Conservation (phyloP, 345 rosid species). For the Pelargonium nanum region DNA sequence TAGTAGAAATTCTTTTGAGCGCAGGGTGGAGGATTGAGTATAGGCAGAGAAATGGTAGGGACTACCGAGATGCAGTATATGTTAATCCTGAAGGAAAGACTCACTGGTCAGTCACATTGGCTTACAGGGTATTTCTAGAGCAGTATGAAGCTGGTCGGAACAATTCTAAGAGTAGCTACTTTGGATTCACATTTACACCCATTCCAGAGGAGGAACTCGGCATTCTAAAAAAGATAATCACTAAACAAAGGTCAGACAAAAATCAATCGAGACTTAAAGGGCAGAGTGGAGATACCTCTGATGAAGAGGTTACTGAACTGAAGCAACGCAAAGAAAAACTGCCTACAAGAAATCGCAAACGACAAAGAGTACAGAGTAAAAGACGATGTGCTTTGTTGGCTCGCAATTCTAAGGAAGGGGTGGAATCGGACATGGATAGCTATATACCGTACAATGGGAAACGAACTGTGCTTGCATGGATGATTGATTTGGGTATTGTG, state of each 20-base stretch:
- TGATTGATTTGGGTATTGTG: slow-evolving; percentile 61
- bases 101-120: slow-evolving; percentile 91
- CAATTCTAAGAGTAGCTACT: slow-evolving; percentile 25
- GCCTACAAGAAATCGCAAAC: slow-evolving; percentile 31
- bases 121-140: slow-evolving; percentile 54
- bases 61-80: slow-evolving; percentile 73
- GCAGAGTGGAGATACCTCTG: slow-evolving; percentile 17
- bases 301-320: slow-evolving; percentile 19
- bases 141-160: slow-evolving; percentile 31
- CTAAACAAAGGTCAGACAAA: slow-evolving; percentile 41
- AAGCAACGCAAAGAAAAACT: slow-evolving; percentile 23
- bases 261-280: slow-evolving; percentile 29
- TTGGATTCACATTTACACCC: slow-evolving; percentile 50
- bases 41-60: slow-evolving; percentile 55
- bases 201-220: slow-evolving; percentile 59
- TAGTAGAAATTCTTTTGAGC: slow-evolving; percentile 49
- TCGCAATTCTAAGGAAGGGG: slow-evolving; percentile 48
- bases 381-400: slow-evolving; percentile 52
- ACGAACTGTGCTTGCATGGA: slow-evolving; percentile 72
- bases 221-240: slow-evolving; percentile 34
- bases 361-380: slow-evolving; percentile 39
- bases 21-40: slow-evolving; percentile 88
- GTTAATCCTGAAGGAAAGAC: slow-evolving; percentile 85
- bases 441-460: slow-evolving; percentile 65
- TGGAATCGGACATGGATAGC: slow-evolving; percentile 33